Evolutionary conservation across 2,329 filamentous ascomycete genomes (phyloP), one percentile per base, ranked within the genome.

Genomic region (Stagonosporopsis chrysanthemi): DNA sequence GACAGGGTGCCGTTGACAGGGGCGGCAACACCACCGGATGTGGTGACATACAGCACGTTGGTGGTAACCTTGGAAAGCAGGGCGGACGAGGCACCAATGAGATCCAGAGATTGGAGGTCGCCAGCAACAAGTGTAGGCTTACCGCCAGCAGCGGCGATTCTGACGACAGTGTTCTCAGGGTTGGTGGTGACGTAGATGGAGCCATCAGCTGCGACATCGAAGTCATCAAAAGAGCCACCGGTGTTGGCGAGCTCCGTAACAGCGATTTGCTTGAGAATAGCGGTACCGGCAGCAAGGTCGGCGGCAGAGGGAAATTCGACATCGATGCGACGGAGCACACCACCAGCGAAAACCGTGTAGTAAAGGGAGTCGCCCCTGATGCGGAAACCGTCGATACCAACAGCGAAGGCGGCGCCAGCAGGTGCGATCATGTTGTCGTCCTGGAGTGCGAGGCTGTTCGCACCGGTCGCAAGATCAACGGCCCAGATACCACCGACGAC

Each of bases 111-210:
- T 24, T 46, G 46, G 41, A 23, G 9, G 38, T 50, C 42, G 19
- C 58, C 58, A 54, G 58, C 58, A 24, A 57, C 49, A 39, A 47
- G 28, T 0, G 54, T 54, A 12, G 54, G 54, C 43, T 52, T 36
- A 23, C 54, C 54, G 26, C 58, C 58, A 41, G 33, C 50, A 36
- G 58, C 52, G 19, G 44, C 48, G n/a, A 61, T 49, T 48, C 53
- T 61, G 14, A 57, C 53, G 26, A 61, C 50, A 17, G 56, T 58
- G 40, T 58, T 58, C 45, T 54, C 46, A 17, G 49, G 56, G 51
- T 58, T 58, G 22, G 56, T 54, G 28, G 50, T 51, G 24, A 58
- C 28, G 31, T 58, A 58, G 22, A 52, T 24, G 28, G 54, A 52
- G 23, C 56, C 56, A 38, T 54, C 51, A 46, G 45, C 41, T 31